Evolutionary conservation across 2,329 filamentous ascomycete genomes (phyloP).

Genomic region (Apiospora sp.): DNA sequence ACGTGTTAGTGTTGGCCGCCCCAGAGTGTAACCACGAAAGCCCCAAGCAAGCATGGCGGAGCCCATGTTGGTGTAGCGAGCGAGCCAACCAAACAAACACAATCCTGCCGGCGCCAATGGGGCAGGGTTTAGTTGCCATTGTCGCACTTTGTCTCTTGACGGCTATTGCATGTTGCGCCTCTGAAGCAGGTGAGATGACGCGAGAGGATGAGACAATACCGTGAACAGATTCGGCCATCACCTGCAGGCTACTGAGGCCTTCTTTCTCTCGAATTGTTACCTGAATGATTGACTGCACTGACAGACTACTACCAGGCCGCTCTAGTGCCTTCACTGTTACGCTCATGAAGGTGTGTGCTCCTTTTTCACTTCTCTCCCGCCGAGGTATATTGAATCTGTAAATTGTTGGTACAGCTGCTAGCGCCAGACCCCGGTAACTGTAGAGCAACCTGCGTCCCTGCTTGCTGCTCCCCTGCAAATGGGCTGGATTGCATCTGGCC

Average conservation of each 20-base stretch:
- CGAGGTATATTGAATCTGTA: constrained; percentile 6
- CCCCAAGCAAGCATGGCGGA: constrained; percentile 11
- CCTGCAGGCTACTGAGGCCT: not conserved
- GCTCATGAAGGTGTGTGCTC: not conserved
- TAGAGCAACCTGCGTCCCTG: constrained; percentile 10
- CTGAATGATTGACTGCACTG: not conserved
- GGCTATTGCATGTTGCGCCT: constrained; percentile 15
- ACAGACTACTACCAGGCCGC: not conserved
- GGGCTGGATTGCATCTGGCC: not conserved
- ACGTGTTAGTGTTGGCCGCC: constrained; percentile 10
- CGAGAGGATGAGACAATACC: constrained; percentile 9
- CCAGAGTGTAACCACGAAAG: constrained; percentile 6
- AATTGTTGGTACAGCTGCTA: constrained; percentile 1
- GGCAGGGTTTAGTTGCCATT: constrained; percentile 12
- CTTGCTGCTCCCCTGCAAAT: not conserved
- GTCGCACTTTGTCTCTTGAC: constrained; percentile 14
- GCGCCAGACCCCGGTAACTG: constrained; percentile 14
- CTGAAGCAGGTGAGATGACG: not conserved
- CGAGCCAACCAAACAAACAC: not conserved
- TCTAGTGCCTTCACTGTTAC: not conserved
- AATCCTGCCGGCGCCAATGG: constrained; percentile 6
- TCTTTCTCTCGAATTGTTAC: not conserved
- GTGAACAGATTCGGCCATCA: not conserved
- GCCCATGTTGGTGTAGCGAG: not conserved
- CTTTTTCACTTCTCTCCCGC: not conserved